A percentile compares a stretch with the other conserved stretches of the same genome.
Evolutionary conservation across 2,329 filamentous ascomycete species (phyloP).

Genomic region (Botryotinia convoluta): DNA sequence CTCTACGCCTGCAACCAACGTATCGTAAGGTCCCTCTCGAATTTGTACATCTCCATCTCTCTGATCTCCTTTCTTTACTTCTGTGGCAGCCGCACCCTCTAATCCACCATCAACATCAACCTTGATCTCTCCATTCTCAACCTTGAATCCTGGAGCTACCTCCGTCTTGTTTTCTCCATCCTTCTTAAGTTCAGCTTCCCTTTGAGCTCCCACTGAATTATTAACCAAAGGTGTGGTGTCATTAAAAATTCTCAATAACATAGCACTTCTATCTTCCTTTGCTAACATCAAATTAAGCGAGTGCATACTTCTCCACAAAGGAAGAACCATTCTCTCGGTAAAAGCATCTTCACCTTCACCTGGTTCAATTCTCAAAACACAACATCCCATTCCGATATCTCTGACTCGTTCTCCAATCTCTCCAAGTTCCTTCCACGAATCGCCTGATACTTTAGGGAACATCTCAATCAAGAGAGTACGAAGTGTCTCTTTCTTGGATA

Average conservation of each 20-base stretch:
- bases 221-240: conserved; percentile 80
- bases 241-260: conserved; percentile 88
- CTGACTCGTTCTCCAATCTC: conserved; percentile 84
- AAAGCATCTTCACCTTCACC: conserved; percentile 59
- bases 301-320: conserved; percentile 89
- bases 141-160: conserved; percentile 26
- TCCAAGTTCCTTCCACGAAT: conserved; percentile 71
- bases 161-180: conserved; percentile 18
- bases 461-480: conserved; percentile 85
- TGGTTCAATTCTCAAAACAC: conserved; percentile 80
- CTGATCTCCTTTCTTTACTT: conserved; percentile 10
- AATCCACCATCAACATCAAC: conserved; percentile 28
- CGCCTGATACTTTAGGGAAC: conserved; percentile 84
- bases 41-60: conserved; percentile 23
- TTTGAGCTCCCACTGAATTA: conserved; percentile 41
- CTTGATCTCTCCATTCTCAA: conserved; percentile 30
- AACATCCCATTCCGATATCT: conserved; percentile 85
- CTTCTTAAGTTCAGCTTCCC: conserved; percentile 25
- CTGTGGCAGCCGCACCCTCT: conserved; percentile 25
- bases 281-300: conserved; percentile 96
- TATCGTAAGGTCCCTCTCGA: conserved; percentile 32
- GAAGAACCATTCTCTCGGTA: conserved; percentile 78
- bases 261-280: conserved; percentile 91
- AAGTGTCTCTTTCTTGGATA: conserved; percentile 77
- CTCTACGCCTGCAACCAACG: conserved; percentile 26